phyloP scores from a whole-genome alignment of 1,284 basidiomycete species.

The Ceratobasidium sp. region DNA sequence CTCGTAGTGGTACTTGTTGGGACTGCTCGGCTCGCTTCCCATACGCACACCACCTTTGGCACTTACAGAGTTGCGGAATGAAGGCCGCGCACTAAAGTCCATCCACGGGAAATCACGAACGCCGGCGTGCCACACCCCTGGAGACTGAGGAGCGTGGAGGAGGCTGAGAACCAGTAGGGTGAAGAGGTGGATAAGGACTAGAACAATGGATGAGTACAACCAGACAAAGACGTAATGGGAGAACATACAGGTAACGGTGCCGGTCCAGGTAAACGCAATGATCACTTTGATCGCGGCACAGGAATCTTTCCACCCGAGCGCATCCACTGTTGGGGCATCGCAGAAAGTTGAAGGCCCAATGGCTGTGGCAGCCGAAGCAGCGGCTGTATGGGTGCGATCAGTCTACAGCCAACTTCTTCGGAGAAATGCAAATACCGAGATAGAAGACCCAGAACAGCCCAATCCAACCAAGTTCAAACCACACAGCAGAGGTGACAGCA shows the following conservation, averaged over 20 bases:
- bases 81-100: constrained; percentile 26
- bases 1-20: constrained; percentile 36
- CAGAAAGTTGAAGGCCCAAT: constrained; percentile 23
- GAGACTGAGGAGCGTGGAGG: constrained; percentile 27
- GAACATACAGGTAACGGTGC: constrained; percentile 19
- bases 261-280: constrained; percentile 28
- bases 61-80: constrained; percentile 36
- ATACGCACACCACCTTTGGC: constrained; percentile 29
- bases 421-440: constrained; percentile 34
- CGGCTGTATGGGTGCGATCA: constrained; percentile 6
- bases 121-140: constrained; percentile 30
- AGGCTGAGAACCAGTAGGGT: constrained; percentile 26
- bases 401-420: neutral
- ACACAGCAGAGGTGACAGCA: constrained; percentile 40
- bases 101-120: constrained; percentile 35
- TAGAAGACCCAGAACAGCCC: constrained; percentile 40
- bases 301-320: constrained; percentile 23
- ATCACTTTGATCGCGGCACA: constrained; percentile 25
- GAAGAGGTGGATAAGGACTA: constrained; percentile 34
- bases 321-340: neutral
- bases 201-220: neutral
- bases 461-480: constrained; percentile 42
- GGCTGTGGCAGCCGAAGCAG: constrained; percentile 26
- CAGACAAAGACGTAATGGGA: neutral
- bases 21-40: constrained; percentile 34